phyloP scores from a whole-genome alignment of 805 yeast genomes.

The Starmera quercuum region DNA sequence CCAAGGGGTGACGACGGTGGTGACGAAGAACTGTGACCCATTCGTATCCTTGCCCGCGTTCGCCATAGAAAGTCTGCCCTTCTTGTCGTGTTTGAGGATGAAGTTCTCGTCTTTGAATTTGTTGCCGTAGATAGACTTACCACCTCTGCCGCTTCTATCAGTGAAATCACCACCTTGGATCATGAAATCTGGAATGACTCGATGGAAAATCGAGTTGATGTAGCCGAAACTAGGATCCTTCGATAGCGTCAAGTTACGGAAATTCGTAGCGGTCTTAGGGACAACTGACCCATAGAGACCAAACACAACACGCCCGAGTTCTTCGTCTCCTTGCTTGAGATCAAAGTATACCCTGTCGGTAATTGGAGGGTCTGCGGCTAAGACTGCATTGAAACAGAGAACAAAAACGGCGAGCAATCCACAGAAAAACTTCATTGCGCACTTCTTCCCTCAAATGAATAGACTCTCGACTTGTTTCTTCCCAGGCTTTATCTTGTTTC shows the following conservation, averaged over 20 bases:
- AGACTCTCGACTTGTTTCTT: too few relatives aligned
- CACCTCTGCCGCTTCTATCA: conserved; percentile 63
- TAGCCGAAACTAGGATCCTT: conserved; percentile 63
- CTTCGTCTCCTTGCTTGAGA: conserved; percentile 68
- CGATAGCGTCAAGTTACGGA: conserved; percentile 71
- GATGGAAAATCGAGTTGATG: conserved; percentile 58
- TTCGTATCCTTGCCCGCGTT: conserved; percentile 75
- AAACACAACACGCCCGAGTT: conserved; percentile 74
- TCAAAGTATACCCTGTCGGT: conserved; percentile 85
- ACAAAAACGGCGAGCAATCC: too few relatives aligned
- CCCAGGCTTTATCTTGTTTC: too few relatives aligned
- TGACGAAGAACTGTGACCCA: conserved; percentile 93
- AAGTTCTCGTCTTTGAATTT: conserved; percentile 68
- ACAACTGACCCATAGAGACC: conserved; percentile 84
- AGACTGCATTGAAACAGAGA: too few relatives aligned
- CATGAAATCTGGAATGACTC: conserved; percentile 68
- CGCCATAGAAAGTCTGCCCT: conserved; percentile 71
- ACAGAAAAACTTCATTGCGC: too few relatives aligned
- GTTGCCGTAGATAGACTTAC: conserved; percentile 65
- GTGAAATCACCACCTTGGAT: conserved; percentile 80
- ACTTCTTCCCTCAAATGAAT: too few relatives aligned
- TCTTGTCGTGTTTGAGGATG: conserved; percentile 56
- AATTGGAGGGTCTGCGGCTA: conserved; percentile 29
- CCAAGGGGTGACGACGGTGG: conserved; percentile 89
- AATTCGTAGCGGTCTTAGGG: conserved; percentile 86